Evolutionary conservation across 1,139 yeast genomes (phyloP).

Genomic region (Candida anutae): DNA sequence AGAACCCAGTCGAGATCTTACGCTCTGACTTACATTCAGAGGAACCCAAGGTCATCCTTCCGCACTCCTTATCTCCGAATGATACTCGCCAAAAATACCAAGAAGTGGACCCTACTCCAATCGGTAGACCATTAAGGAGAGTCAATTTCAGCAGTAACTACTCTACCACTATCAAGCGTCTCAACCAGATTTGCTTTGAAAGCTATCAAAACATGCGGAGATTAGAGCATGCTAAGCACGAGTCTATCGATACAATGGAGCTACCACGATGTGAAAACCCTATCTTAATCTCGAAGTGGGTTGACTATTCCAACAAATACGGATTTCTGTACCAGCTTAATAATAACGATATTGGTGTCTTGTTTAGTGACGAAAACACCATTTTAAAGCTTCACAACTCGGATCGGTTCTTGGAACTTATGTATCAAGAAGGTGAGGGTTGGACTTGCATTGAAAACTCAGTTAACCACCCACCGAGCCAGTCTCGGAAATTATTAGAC

Average conservation of each 20-base stretch:
- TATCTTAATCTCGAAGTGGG: slow-evolving; percentile 89
- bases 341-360: slow-evolving; percentile 87
- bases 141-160: slow-evolving; percentile 37
- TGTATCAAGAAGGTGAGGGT: slow-evolving; percentile 56
- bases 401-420: slow-evolving; percentile 54
- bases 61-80: slow-evolving; percentile 87
- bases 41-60: slow-evolving; percentile 64
- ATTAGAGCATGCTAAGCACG: slow-evolving; percentile 28
- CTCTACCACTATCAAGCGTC: slow-evolving; percentile 30
- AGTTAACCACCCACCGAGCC: slow-evolving; percentile 48
- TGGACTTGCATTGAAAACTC: slow-evolving; percentile 68
- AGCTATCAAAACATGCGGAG: slow-evolving; percentile 37
- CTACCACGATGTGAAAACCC: slow-evolving; percentile 53
- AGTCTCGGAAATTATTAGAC: slow-evolving; percentile 63
- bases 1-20: slow-evolving; percentile 63
- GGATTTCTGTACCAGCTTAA: slow-evolving; percentile 93
- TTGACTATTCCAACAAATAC: slow-evolving; percentile 91
- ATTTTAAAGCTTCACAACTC: slow-evolving; percentile 62
- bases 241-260: slow-evolving; percentile 26
- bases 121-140: slow-evolving; percentile 31
- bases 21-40: slow-evolving; percentile 66
- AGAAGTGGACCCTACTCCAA: slow-evolving; percentile 46
- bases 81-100: slow-evolving; percentile 84
- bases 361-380: slow-evolving; percentile 78
- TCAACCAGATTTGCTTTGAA: slow-evolving; percentile 33